phyloP scores from a whole-genome alignment of 2,329 filamentous ascomycete genomes.

The Aureobasidium vineae region DNA sequence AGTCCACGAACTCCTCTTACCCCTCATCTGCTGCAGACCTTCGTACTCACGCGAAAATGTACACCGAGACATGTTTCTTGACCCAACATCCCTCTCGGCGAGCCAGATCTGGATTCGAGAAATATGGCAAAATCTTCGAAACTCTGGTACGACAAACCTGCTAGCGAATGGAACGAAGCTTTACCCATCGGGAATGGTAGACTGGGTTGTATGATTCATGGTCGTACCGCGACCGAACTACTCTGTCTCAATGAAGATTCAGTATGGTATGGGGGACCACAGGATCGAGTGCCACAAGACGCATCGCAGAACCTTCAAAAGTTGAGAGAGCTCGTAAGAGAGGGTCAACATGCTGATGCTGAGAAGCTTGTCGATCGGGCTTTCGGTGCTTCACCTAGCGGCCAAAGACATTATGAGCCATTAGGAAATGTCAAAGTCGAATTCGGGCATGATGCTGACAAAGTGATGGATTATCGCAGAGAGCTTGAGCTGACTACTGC shows the following conservation, averaged over 20 bases:
- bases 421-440: constrained; percentile 32
- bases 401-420: constrained; percentile 52
- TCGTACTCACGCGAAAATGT: neutral
- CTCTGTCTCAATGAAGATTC: constrained; percentile 52
- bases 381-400: constrained; percentile 49
- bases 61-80: neutral
- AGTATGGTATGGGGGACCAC: constrained; percentile 49
- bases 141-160: constrained; percentile 35
- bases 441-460: neutral
- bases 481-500: constrained; percentile 44
- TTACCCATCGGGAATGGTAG: constrained; percentile 53
- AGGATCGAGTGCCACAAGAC: constrained; percentile 45
- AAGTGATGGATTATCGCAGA: constrained; percentile 41
- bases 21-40: neutral
- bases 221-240: constrained; percentile 45
- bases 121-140: constrained; percentile 7
- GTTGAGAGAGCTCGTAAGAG: constrained; percentile 45
- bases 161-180: constrained; percentile 42
- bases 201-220: constrained; percentile 49
- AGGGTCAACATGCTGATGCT: constrained; percentile 43
- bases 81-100: no score
- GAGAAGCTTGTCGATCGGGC: constrained; percentile 44
- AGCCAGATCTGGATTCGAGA: neutral
- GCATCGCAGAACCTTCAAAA: constrained; percentile 37
- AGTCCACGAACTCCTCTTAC: neutral